Conservation (phyloP, 2,329 filamentous ascomycete genomes). For the Colletotrichum sansevieriae region DNA sequence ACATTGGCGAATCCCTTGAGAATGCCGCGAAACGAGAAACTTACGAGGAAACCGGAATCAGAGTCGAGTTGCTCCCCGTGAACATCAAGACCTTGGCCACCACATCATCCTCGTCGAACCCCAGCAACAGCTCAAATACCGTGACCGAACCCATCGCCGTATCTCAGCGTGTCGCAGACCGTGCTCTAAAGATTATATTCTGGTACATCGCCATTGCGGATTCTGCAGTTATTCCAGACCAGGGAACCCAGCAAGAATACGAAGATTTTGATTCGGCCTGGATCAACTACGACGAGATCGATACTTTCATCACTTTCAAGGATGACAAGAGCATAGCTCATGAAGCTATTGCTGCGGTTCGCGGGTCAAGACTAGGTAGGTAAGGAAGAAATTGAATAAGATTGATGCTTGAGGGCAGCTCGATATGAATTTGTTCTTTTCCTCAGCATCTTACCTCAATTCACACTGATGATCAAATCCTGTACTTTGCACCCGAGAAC, state of each 20-base stretch:
- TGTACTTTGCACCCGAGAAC: too few relatives aligned
- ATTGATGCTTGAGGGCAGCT: too few relatives aligned
- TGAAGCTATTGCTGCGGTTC: not conserved
- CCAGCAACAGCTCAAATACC: not conserved
- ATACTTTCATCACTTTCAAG: not conserved
- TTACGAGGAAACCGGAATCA: slow-evolving; percentile 41
- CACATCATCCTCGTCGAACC: not conserved
- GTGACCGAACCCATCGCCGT: slow-evolving; percentile 6
- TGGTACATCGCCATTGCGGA: not conserved
- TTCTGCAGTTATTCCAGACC: not conserved
- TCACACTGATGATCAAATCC: too few relatives aligned
- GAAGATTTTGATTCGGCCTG: slow-evolving; percentile 4
- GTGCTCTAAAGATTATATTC: not conserved
- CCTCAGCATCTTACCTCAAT: too few relatives aligned
- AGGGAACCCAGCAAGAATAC: not conserved
- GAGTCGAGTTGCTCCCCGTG: not conserved
- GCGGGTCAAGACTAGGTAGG: not conserved
- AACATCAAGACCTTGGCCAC: not conserved
- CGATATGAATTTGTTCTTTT: too few relatives aligned
- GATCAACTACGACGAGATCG: not conserved
- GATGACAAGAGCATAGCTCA: not conserved
- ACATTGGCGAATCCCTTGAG: slow-evolving; percentile 40
- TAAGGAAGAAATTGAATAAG: too few relatives aligned
- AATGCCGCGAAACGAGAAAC: slow-evolving; percentile 41
- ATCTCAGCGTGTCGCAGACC: not conserved